Conservation (phyloP, 2,329 filamentous ascomycete genomes). For the Cryphonectria parasitica region DNA sequence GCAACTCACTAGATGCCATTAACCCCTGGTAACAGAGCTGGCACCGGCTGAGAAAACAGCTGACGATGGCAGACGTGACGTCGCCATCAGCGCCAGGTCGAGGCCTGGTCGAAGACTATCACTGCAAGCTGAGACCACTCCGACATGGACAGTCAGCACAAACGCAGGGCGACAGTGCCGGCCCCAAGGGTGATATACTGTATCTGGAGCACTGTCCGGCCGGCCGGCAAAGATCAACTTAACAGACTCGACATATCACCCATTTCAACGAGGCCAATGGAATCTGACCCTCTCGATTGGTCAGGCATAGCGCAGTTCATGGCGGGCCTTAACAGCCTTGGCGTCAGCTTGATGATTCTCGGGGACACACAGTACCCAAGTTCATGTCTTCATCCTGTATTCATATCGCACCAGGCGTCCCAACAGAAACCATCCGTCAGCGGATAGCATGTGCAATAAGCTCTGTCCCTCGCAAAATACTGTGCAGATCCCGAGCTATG, state of each 20-base stretch:
- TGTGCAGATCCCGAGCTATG: slow-evolving; percentile 13
- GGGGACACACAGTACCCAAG: not conserved
- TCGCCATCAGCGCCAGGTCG: not conserved
- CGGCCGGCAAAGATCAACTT: not conserved
- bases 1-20: not conserved
- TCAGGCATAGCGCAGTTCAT: not conserved
- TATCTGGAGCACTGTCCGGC: not conserved
- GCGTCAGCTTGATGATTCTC: not conserved
- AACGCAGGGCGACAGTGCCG: not conserved
- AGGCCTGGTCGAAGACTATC: not conserved
- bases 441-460: not conserved
- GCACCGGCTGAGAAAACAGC: slow-evolving; percentile 1
- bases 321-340: not conserved
- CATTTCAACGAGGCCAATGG: slow-evolving; percentile 1
- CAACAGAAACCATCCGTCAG: not conserved
- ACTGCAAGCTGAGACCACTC: not conserved
- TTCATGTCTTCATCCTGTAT: not conserved
- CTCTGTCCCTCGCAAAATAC: not conserved
- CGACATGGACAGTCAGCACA: not conserved
- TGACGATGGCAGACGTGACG: not conserved
- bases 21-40: not conserved
- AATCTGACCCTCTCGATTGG: not conserved
- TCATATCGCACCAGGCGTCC: not conserved
- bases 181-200: not conserved
- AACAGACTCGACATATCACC: not conserved